phyloP scores from a whole-genome alignment of 257 asterid genomes.

The Penstemon barbatus region DNA sequence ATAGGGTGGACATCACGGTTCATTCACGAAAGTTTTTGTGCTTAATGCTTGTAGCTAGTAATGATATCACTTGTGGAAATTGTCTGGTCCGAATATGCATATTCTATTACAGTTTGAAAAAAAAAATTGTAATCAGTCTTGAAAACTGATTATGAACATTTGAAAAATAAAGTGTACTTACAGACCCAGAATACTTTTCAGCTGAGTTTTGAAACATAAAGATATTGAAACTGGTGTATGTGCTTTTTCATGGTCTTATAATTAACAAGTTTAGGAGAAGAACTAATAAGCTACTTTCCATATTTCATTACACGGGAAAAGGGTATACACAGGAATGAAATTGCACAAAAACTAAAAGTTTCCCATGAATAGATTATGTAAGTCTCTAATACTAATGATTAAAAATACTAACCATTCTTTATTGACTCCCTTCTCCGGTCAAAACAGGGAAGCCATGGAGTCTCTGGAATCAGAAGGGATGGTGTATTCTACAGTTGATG shows the following conservation, averaged over 20 bases:
- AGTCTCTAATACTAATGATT: neutral
- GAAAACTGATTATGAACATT: too few relatives aligned
- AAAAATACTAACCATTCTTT: neutral
- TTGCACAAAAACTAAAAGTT: constrained; percentile 64
- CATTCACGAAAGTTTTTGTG: too few relatives aligned
- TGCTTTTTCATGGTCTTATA: constrained; percentile 1
- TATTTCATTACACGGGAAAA: constrained; percentile 56
- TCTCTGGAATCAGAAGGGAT: constrained; percentile 70
- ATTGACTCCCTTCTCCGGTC: neutral
- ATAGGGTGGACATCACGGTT: too few relatives aligned
- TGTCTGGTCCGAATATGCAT: neutral
- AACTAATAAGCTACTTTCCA: constrained; percentile 14
- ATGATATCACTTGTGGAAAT: too few relatives aligned
- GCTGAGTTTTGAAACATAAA: neutral
- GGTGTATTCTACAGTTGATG: constrained; percentile 80
- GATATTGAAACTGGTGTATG: neutral
- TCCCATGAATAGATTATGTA: constrained; percentile 65
- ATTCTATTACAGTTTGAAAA: too few relatives aligned
- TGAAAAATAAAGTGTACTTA: too few relatives aligned
- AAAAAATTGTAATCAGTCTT: too few relatives aligned
- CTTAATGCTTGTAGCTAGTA: too few relatives aligned
- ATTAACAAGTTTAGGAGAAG: neutral
- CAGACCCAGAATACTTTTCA: too few relatives aligned
- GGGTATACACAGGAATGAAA: constrained; percentile 70
- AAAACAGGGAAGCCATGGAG: constrained; percentile 60